A percentile compares a stretch with the other conserved stretches of the same genome.
Conservation (phyloP, 1,284 basidiomycete genomes). For the Meripilus lineatus region DNA sequence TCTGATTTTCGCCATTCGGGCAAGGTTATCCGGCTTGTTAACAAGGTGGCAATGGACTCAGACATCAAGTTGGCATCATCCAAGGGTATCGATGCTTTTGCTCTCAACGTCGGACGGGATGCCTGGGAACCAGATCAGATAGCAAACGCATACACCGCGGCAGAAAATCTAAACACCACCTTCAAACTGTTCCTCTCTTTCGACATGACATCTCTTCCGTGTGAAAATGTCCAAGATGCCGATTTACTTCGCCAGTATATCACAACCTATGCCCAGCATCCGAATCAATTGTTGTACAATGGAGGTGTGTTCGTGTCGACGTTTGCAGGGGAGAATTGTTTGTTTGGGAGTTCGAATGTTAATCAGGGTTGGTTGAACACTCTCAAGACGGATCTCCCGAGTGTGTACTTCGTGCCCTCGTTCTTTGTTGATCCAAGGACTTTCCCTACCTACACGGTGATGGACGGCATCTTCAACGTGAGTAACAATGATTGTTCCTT, state of each 20-base stretch:
- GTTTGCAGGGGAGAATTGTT: slow-evolving; percentile 49
- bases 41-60: slow-evolving; percentile 8
- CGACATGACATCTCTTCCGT: slow-evolving; percentile 48
- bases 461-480: slow-evolving; percentile 28
- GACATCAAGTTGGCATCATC: slow-evolving; percentile 35
- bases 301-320: slow-evolving; percentile 45
- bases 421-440: slow-evolving; percentile 31
- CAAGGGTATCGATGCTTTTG: slow-evolving; percentile 39
- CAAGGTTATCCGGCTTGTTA: neutral
- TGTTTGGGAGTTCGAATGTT: slow-evolving; percentile 33
- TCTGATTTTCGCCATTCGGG: neutral
- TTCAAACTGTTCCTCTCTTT: slow-evolving; percentile 59
- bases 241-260: slow-evolving; percentile 36
- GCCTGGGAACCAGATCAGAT: slow-evolving; percentile 44
- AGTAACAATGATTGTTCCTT: neutral
- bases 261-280: slow-evolving; percentile 33
- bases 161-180: slow-evolving; percentile 9
- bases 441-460: slow-evolving; percentile 21
- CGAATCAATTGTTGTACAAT: slow-evolving; percentile 39
- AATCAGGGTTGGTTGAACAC: slow-evolving; percentile 30
- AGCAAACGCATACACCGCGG: slow-evolving; percentile 37
- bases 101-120: slow-evolving; percentile 42
- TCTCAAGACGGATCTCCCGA: slow-evolving; percentile 22
- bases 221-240: slow-evolving; percentile 32
- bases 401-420: slow-evolving; percentile 32